phyloP scores from a whole-genome alignment of 2,329 filamentous ascomycete genomes.

The Capronia coronata region DNA sequence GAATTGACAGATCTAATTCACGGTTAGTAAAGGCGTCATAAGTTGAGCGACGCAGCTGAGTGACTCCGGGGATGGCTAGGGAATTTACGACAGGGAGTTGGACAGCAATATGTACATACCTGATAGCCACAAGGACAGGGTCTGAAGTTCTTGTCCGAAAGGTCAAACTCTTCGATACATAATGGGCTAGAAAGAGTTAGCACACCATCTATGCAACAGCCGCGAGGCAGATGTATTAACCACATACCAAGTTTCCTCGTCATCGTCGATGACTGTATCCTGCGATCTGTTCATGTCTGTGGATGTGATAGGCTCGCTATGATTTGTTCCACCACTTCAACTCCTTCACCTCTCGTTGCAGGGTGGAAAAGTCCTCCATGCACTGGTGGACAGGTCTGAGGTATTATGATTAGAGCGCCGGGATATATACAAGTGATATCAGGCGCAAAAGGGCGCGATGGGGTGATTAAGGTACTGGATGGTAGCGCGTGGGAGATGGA shows the following conservation, averaged over 20 bases:
- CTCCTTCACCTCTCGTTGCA: conserved; percentile 24
- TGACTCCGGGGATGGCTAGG: neutral
- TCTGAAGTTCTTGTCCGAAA: conserved; percentile 93
- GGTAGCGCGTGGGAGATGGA: conserved; percentile 6
- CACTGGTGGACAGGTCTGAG: conserved; percentile 11
- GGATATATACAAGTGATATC: conserved; percentile 2
- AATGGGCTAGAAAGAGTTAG: conserved; percentile 61
- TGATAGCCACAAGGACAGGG: conserved; percentile 98
- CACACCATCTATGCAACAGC: neutral
- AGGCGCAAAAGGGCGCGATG: neutral
- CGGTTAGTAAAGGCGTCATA: too few relatives aligned
- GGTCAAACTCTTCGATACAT: conserved; percentile 97
- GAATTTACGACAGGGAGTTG: neutral
- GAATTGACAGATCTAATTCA: conserved; percentile 85
- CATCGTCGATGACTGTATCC: conserved; percentile 46
- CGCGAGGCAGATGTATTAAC: neutral
- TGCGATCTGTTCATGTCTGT: conserved; percentile 41
- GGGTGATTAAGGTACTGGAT: neutral
- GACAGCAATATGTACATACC: conserved; percentile 56
- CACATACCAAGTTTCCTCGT: conserved; percentile 44
- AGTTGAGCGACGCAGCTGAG: too few relatives aligned
- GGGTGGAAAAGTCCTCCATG: conserved; percentile 25
- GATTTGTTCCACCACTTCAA: conserved; percentile 24
- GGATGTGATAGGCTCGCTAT: conserved; percentile 23
- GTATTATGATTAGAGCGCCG: neutral